Conservation (phyloP, 2,329 filamentous ascomycete genomes). For the Aspergillus aculeatus region DNA sequence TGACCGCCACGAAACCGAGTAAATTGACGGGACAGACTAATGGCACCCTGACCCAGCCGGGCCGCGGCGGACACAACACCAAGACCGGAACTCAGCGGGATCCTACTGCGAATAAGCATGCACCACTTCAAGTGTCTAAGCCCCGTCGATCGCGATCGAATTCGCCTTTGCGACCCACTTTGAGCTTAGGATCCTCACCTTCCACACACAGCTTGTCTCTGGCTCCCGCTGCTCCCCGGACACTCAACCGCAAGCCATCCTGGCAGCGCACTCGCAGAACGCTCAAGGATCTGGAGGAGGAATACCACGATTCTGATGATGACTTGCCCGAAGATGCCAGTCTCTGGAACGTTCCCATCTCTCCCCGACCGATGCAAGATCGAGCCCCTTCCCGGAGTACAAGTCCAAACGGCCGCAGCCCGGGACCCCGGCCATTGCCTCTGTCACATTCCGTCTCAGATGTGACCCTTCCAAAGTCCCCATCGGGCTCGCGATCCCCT, state of each 20-base stretch:
- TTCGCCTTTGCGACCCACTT: constrained; percentile 28
- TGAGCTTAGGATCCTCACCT: constrained; percentile 25
- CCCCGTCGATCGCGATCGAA: constrained; percentile 34
- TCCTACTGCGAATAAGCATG: constrained; percentile 21
- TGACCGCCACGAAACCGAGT: constrained; percentile 32
- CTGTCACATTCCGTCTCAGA: constrained; percentile 40
- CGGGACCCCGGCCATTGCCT: constrained; percentile 43
- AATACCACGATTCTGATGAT: constrained; percentile 53
- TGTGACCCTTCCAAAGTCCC: constrained; percentile 23
- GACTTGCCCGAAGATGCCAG: constrained; percentile 52
- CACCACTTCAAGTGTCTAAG: constrained; percentile 28
- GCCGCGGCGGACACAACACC: constrained; percentile 26
- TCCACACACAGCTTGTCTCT: constrained; percentile 29
- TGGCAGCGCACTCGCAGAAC: constrained; percentile 48
- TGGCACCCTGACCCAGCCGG: constrained; percentile 27
- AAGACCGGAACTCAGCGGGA: constrained; percentile 26
- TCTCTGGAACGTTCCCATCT: constrained; percentile 52
- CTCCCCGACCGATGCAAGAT: constrained; percentile 44
- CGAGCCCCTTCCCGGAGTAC: constrained; percentile 39
- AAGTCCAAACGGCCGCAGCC: constrained; percentile 44
- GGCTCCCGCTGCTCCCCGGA: constrained; percentile 22
- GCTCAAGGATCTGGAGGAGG: constrained; percentile 49
- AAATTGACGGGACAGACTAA: constrained; percentile 28
- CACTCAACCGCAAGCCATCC: constrained; percentile 36
- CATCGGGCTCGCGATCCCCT: constrained; percentile 23